Evolutionary conservation across 164 flowering plant species (phyloP), one percentile per base, ranked within the genome.

Genomic region (Magnolia sinica): DNA sequence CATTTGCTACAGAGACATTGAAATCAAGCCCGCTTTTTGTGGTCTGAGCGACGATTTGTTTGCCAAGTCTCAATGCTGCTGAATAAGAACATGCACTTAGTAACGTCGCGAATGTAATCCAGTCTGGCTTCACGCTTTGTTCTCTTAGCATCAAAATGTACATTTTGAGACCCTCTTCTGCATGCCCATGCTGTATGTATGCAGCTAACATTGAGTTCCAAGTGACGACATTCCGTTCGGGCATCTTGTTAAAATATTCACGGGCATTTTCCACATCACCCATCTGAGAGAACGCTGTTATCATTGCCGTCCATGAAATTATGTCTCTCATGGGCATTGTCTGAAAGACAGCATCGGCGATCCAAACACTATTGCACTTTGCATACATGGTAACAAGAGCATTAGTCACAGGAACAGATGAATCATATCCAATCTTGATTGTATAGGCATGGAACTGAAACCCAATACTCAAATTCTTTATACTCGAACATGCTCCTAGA

Each of bases 151-250:
- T 85, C 23, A 66, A 22, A 58, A 23, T 70, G 45, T 74, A 87
- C 76, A 88, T 24, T 64, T 85, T 85, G 16, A 85, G 68, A 73
- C 82, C 88, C 72, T 85, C 87, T 78, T 88, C 89, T 74, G 76
- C 73, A 72, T 66, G 77, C n/a, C 80, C 87, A 76, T 80, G 78
- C 66, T 85, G 87, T 68, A 80, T 59, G 76, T 86, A 85, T 71
- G 87, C 71, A n/a, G 81, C 78, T 74, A 88, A 67, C 87, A 88
- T 85, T 20, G 89, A 82, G 72, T 85, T 88, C 90, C 89, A 86
- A 67, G 87, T 75, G 29, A 88, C 80, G 18, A 85, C 55, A 76
- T 84, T 88, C 73, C 83, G 76, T 76, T 81, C 77, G 1, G 86
- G 82, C 88, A 86, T 88, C 78, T 69, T 71, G 71, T 86, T 52